Evolutionary conservation across 306 rosid genomes (phyloP), one percentile per base, ranked within the genome.

Genomic region (Cyamopsis tetragonoloba): DNA sequence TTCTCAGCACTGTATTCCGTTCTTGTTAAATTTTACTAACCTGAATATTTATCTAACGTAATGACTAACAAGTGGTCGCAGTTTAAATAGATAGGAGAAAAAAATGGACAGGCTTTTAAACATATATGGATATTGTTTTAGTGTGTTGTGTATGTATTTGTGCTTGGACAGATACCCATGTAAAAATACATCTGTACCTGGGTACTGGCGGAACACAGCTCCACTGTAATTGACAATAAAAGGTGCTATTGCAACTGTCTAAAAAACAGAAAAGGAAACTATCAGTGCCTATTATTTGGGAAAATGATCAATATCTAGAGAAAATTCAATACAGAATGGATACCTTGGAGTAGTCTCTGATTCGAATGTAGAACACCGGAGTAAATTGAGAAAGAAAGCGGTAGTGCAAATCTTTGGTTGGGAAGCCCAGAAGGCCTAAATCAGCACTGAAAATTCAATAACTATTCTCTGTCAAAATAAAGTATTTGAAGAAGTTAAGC

Each of bases 201-300:
- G 97, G 74, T 84, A 93, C 77, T 87, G 96, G 53, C 96, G 96
- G 78, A 93, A 93, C 73, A 93, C 66, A 13, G 97, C 97, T 86
- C 98, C 96, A 80, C 46, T 84, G 88, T 93, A 93, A 72, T 93
- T 89, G 73, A 89, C 90, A 44, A 93, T 74, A 63, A 84, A 93
- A 31, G 98, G 98, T 28, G 96, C 96, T 72, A 89, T 75, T 64
- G 98, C 85, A 70, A 93, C 89, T 75, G 96, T 93, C 98, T 93
- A 64, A 42, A 71, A 57, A 80, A 66, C 17, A 42, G 39, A 32
- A 65, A 68, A 61, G 44, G 23, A 67, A 72, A 67, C 60, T 62
- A 72, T 61, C 65, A 78, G 57, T 60, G 37, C 41, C 46, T 26
- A 59, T 37, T 74, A 71, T 48, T 60, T 9, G 39, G 63, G 44